A percentile compares a stretch with the other conserved stretches of the same genome.
Conservation (phyloP, 1,284 basidiomycete species). For the Cutaneotrichosporon sp. region DNA sequence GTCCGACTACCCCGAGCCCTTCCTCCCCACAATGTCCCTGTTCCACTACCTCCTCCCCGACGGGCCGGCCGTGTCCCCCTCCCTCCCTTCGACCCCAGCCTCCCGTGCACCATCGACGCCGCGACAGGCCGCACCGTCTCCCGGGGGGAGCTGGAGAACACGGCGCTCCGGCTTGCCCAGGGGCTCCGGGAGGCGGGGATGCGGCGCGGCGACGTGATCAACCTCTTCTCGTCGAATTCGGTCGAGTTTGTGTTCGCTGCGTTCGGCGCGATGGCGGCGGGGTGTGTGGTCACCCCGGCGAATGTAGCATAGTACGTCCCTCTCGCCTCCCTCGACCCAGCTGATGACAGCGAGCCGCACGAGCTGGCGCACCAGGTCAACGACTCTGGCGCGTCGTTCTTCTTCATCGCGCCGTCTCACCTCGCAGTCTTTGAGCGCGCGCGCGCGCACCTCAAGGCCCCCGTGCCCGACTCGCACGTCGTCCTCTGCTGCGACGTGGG, state of each 20-base stretch:
- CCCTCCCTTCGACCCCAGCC: slow-evolving; percentile 8
- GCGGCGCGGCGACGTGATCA: slow-evolving; percentile 39
- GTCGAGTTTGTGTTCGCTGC: slow-evolving; percentile 65
- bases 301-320: slow-evolving; percentile 37
- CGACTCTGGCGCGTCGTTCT: slow-evolving; percentile 61
- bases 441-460: slow-evolving; percentile 27
- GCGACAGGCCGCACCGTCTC: slow-evolving; percentile 62
- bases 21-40: slow-evolving; percentile 10
- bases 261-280: slow-evolving; percentile 57
- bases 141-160: slow-evolving; percentile 60
- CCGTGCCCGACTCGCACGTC: slow-evolving; percentile 28
- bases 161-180: slow-evolving; percentile 62
- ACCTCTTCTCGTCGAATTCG: slow-evolving; percentile 58
- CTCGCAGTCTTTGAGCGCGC: slow-evolving; percentile 35
- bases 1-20: slow-evolving; percentile 9
- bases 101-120: slow-evolving; percentile 70
- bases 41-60: slow-evolving; percentile 19
- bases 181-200: slow-evolving; percentile 56
- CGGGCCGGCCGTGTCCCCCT: slow-evolving; percentile 1
- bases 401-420: slow-evolving; percentile 62
- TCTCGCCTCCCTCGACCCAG: neutral
- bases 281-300: slow-evolving; percentile 39
- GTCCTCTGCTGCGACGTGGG: slow-evolving; percentile 29
- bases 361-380: slow-evolving; percentile 45
- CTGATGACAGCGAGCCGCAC: slow-evolving; percentile 26